Evolutionary conservation across 2,329 filamentous ascomycete genomes (phyloP), one percentile per base, ranked within the genome.

Genomic region (Microthyrium microscopicum): DNA sequence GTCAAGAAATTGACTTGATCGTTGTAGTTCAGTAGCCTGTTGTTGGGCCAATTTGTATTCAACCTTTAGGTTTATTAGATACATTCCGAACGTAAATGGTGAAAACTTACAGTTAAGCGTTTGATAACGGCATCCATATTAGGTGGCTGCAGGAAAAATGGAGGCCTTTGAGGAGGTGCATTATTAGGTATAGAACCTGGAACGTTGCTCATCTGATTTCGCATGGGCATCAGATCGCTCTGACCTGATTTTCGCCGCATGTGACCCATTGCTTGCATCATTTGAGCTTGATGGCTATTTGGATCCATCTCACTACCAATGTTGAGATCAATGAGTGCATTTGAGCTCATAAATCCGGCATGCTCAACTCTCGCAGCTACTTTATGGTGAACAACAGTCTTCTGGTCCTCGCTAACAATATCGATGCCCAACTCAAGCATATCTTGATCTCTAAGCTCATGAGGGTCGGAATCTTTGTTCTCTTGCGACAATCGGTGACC

Each of bases 401-500:
- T 95, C 53, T 95, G 87, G 52, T 98, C 89, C 54, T 98, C 89
- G 55, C 83, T 93, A 33, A 98, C 87, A 49, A 98, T 98, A 51
- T 98, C 89, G 46, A 98, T 98, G 36, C 89, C 89, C 22, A 98
- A 67, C 51, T 98, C 89, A 34, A 98, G 62, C 41, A 89, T 82
- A 50, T 98, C 89, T 43, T 83, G 77, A 39, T 87, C 84, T 47
- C 85, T 77, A 21, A 98, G 62, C 51, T 95, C 87, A 51, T 94
- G 83, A 0, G 89, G 85, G 40, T 95, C 89, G 0, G 87, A 95
- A 55, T 98, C 89, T 45, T 85, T 74, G 48, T 94, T 98, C 53
- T 98, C 89, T 34, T 75, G 81, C 2, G 89, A 95, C 39, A 98
- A 56, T 20, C 89, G 75, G 35, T 78, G 73, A 15, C 84, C 84